Base-by-base conservation (phyloP, 805 yeast species). In the Starmerella scarabaei region DNA sequence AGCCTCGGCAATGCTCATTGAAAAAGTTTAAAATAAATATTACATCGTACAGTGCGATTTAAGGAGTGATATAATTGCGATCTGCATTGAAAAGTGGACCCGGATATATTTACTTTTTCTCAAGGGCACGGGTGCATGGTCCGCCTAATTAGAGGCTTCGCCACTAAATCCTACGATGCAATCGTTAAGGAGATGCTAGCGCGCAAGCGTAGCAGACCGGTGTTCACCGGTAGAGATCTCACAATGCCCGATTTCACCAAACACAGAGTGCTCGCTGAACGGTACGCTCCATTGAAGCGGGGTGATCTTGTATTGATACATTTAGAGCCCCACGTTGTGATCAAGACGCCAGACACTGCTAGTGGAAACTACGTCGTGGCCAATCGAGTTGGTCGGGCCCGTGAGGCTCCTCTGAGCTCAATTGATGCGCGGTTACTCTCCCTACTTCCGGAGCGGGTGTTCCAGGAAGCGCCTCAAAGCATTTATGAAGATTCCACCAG, bases 1-100 rank as follows among this genome's bases (percentile, higher is more conserved):
- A 60, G 97, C 96, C 35, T 80, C 94, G 41, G 78, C 97, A 19
- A 69, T 91, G 56, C 84, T 91, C 48, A 73, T 91, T 55, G 94
- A 86, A 67, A 73, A 67, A 53, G 56, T 75, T 34, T 71, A 60
- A 42, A 21, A 20, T 11, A 7, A 23, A 23, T 23, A 7, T 11
- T 11, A 23, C 26, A 23, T n/a, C n/a, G n/a, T n/a, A n/a, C n/a
- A n/a, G n/a, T n/a, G n/a, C n/a, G n/a, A n/a, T n/a, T n/a, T n/a
- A n/a, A n/a, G n/a, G n/a, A n/a, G n/a, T n/a, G n/a, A n/a, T n/a
- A n/a, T n/a, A n/a, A n/a, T n/a, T n/a, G n/a, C n/a, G n/a, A n/a
- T n/a, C n/a, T n/a, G n/a, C n/a, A n/a, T n/a, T n/a, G n/a, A n/a
- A n/a, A n/a, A n/a, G n/a, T 23, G 26, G 7, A 23, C 26, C 26